A percentile compares a stretch with the other conserved stretches of the same genome.
Conservation (phyloP, 345 rosid genomes). For the Sisymbrium irio region DNA sequence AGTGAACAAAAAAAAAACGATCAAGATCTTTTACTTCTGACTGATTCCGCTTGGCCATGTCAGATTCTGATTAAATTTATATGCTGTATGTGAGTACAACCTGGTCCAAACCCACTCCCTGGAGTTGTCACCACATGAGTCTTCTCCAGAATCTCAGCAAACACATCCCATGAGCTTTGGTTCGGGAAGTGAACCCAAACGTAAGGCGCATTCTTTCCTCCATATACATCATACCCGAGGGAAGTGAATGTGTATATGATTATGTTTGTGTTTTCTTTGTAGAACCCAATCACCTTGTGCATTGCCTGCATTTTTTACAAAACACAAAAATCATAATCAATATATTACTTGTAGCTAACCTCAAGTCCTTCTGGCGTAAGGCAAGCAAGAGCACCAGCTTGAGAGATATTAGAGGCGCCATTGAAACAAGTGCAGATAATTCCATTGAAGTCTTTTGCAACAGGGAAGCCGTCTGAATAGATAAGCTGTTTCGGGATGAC, state of each 20-base stretch:
- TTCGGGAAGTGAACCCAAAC: slow-evolving; percentile 98
- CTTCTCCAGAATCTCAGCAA: slow-evolving; percentile 83
- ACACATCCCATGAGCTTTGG: slow-evolving; percentile 96
- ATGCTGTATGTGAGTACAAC: slow-evolving; percentile 3
- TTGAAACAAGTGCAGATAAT: slow-evolving; percentile 86
- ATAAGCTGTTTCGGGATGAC: slow-evolving; percentile 80
- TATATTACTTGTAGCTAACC: slow-evolving; percentile 36
- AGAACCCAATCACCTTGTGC: slow-evolving; percentile 81
- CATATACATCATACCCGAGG: slow-evolving; percentile 81
- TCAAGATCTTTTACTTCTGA: slow-evolving; percentile 21
- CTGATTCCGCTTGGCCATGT: slow-evolving; percentile 85
- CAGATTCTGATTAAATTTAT: slow-evolving; percentile 52
- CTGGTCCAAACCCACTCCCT: slow-evolving; percentile 97
- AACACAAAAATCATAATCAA: not conserved
- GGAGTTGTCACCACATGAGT: slow-evolving; percentile 89
- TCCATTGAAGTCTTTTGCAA: slow-evolving; percentile 86
- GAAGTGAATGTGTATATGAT: slow-evolving; percentile 74
- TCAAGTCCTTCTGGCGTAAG: slow-evolving; percentile 79
- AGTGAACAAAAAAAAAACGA: not conserved
- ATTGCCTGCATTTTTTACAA: slow-evolving; percentile 54
- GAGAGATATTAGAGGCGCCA: slow-evolving; percentile 86
- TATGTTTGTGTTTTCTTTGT: slow-evolving; percentile 83
- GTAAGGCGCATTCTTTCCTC: slow-evolving; percentile 89
- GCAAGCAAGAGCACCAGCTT: slow-evolving; percentile 95
- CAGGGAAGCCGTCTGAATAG: slow-evolving; percentile 87